Base-by-base conservation (phyloP, 176 grass and related monocot species). In the Avena atlantica region DNA sequence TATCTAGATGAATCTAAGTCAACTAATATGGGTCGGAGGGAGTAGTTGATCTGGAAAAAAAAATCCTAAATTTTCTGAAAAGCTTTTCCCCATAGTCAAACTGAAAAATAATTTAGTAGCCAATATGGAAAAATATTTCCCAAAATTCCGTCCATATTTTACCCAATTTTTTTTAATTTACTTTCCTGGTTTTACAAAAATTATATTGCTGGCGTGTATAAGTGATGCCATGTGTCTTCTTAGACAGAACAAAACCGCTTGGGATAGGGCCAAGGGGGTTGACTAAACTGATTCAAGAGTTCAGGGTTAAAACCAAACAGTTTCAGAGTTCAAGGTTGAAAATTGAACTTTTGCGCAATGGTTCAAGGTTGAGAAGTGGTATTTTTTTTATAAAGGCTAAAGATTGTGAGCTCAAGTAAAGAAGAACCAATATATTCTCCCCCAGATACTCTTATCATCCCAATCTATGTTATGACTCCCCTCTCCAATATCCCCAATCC, bases 351-450 rank as follows among this genome's bases (percentile, higher is more conserved):
- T 25, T 66, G 40, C 40, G 63, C 63, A 66, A 66, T 66, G 24
- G 62, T 65, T 65, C 63, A 66, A 66, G 12, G 59, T 23, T 62
- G 10, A 62, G 1, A 62, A 62, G 59, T 62, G 59, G 59, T 19
- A 24, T 29, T 31, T 31, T 66, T 10, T 64, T 2, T 29, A 64
- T 42, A 64, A 31, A 66, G 6, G 29, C 15, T 74, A 74, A 8
- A 74, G n/a, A 12, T 51, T 51, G 27, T 76, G 48, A 25, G 14
- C 72, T 27, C 24, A 76, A 53, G 73, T 24, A 76, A 76, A 53
- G 8, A 76, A 76, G 24, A 31, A 76, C 24, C 13, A 75, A 52
- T 31, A 50, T 55, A 53, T 19, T 76, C 12, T 53, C 48, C 27
- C 48, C 73, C 14, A 53, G 24, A 76, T 76, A 17, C 42, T 76